A percentile compares a stretch with the other conserved stretches of the same genome.
These are phyloP conservation scores for Starmerella asiatica DNA, from an alignment of 805 yeast genomes.

Conservation along the genomic window DNA sequence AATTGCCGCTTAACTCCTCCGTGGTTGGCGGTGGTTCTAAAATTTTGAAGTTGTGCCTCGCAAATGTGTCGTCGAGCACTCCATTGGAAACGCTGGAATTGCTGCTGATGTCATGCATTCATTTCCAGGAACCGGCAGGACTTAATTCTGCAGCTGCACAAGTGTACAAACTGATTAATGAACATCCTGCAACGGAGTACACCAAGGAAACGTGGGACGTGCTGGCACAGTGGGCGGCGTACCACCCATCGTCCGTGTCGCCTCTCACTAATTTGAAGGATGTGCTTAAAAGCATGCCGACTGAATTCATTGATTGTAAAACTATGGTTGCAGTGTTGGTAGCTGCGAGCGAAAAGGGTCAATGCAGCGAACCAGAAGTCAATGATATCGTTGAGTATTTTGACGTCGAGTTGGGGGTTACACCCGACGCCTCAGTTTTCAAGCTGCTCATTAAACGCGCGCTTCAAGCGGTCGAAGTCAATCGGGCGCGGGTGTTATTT, in stretches of 20 bases:
- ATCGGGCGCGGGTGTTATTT: constrained; percentile 28
- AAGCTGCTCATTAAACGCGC: constrained; percentile 29
- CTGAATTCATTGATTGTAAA: constrained; percentile 18
- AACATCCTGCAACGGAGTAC: constrained; percentile 9
- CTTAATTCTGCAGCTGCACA: constrained; percentile 4
- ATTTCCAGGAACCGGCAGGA: constrained; percentile 19
- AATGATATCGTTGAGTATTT: constrained; percentile 23
- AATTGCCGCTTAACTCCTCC: constrained; percentile 5
- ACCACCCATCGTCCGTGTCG: constrained; percentile 7
- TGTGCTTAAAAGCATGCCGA: constrained; percentile 15
- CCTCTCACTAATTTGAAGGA: constrained; percentile 8
- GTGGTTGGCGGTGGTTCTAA: constrained; percentile 8
- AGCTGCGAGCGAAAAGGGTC: constrained; percentile 22
- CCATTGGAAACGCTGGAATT: constrained; percentile 22
- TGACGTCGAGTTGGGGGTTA: constrained; percentile 25
- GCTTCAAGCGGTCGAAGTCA: constrained; percentile 23
- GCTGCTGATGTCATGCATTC: constrained; percentile 21
- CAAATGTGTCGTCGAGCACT: constrained; percentile 5
- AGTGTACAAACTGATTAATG: constrained; percentile 1
- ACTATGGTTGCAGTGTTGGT: constrained; percentile 22
- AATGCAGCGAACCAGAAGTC: constrained; percentile 20
- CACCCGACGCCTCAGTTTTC: constrained; percentile 29
- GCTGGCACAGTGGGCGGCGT: constrained; percentile 27
- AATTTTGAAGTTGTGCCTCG: constrained; percentile 11
- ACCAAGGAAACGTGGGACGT: constrained; percentile 29